A percentile compares a stretch with the other conserved stretches of the same genome.
These are phyloP conservation scores for Brasilioporus rufonigricans DNA, from an alignment of 768 basidiomycete species.

Conservation along the genomic window DNA sequence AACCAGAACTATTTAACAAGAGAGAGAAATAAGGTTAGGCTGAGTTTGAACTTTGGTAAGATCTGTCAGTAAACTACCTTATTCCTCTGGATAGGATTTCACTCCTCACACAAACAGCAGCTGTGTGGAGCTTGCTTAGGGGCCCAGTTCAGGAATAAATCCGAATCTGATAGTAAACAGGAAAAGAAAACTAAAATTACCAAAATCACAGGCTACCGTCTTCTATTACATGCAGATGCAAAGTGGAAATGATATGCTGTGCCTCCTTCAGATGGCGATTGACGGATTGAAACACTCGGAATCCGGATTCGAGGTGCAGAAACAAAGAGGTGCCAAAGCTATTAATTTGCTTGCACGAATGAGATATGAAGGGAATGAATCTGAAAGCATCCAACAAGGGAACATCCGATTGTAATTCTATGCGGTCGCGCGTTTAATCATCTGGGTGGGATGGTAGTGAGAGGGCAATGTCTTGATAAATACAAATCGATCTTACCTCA, in stretches of 20 bases:
- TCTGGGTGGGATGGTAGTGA: conserved; percentile 38
- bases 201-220: conserved; percentile 32
- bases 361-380: conserved; percentile 33
- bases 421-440: conserved; percentile 78
- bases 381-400: conserved; percentile 28
- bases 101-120: too few relatives aligned
- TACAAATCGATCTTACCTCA: conserved; percentile 55
- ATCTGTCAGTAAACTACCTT: too few relatives aligned
- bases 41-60: too few relatives aligned
- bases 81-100: too few relatives aligned
- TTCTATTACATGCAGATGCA: conserved; percentile 60
- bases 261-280: conserved; percentile 73
- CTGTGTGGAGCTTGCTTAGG: too few relatives aligned
- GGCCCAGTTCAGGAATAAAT: too few relatives aligned
- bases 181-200: conserved; percentile 21
- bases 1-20: too few relatives aligned
- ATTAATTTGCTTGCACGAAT: conserved; percentile 52
- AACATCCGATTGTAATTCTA: conserved; percentile 37
- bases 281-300: conserved; percentile 23
- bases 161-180: neutral
- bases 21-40: too few relatives aligned
- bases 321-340: conserved; percentile 16
- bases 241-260: conserved; percentile 44
- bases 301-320: conserved; percentile 14
- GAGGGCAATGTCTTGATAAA: neutral